Base-by-base conservation (phyloP, 345 rosid genomes). In the Cardiospermum halicacabum region DNA sequence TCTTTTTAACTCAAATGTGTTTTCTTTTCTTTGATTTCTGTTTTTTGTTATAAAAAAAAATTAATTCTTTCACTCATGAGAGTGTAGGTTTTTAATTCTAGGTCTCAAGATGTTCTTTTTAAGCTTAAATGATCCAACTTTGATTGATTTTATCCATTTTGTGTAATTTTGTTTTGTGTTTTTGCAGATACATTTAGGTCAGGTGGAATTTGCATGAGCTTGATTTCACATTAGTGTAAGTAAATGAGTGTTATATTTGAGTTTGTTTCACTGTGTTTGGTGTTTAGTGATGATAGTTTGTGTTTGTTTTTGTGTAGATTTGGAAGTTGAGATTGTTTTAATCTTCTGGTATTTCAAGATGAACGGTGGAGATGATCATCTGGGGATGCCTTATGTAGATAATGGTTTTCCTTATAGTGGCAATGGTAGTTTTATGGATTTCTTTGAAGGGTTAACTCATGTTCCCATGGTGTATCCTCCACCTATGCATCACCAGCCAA, bases 351-450 rank as follows among this genome's bases (percentile, higher is more conserved):
- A n/a, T n/a, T n/a, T 24, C 25, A 60, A 75, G 62, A 83, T 83
- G 92, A 82, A 80, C 19, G 82, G n/a, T n/a, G n/a, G 69, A 8
- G 62, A 70, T 56, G 69, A 81, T 22, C 86, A 75, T 53, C 80
- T 83, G 88, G 88, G 80, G 65, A 77, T 82, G 60, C 86, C 81
- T 57, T 80, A 81, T 64, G 66, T 80, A 59, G 75, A 83, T 40
- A 78, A 74, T 15, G 88, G 80, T 22, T 81, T 80, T 72, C 85
- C 89, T 69, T 83, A 83, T 69, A 74, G 84, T 56, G 74, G 24
- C 28, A 67, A 80, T 6, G 86, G 81, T 60, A 83, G 86, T 75
- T 83, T 80, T 57, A 80, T 86, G 85, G 79, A 86, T 64, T 81
- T 81, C 77, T 83, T 86, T 34, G 82, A 86, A 61, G 88, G 82